phyloP scores from a whole-genome alignment of 2,329 filamentous ascomycete genomes.

The Cercospora berteroae region DNA sequence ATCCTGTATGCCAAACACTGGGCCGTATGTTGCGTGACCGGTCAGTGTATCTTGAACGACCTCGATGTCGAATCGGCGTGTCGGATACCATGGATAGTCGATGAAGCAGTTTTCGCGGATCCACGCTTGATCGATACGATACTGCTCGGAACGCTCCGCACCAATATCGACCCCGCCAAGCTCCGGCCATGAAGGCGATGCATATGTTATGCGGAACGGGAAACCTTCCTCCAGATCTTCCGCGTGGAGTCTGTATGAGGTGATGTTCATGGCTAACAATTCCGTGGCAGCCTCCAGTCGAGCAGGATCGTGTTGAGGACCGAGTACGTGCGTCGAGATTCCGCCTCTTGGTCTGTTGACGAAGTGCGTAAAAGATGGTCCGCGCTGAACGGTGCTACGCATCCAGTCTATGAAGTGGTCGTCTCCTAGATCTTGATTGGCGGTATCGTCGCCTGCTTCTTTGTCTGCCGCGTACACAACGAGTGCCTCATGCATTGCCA shows the following conservation, averaged over 20 bases:
- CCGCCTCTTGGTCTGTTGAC: conserved; percentile 34
- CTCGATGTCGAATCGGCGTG: background rate
- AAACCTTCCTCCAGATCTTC: background rate
- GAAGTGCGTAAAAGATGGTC: background rate
- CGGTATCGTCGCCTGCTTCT: background rate
- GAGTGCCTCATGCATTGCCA: background rate
- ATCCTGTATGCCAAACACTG: background rate
- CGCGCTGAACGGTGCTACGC: background rate
- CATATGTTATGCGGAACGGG: background rate
- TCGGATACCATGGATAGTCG: background rate
- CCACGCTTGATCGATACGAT: background rate
- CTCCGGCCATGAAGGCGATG: background rate
- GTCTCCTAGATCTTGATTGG: background rate
- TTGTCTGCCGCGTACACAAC: background rate
- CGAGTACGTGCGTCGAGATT: conserved; percentile 24
- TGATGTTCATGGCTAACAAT: background rate
- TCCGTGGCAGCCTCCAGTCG: background rate
- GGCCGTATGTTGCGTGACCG: background rate
- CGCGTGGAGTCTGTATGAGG: background rate
- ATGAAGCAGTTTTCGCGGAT: background rate
- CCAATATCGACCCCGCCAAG: background rate
- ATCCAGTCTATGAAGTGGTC: background rate
- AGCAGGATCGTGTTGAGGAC: background rate
- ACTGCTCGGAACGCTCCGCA: background rate
- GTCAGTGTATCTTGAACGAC: background rate